Evolutionary conservation across 2,329 filamentous ascomycete genomes (phyloP).

Genomic region (Pestalotiopsis sp.): DNA sequence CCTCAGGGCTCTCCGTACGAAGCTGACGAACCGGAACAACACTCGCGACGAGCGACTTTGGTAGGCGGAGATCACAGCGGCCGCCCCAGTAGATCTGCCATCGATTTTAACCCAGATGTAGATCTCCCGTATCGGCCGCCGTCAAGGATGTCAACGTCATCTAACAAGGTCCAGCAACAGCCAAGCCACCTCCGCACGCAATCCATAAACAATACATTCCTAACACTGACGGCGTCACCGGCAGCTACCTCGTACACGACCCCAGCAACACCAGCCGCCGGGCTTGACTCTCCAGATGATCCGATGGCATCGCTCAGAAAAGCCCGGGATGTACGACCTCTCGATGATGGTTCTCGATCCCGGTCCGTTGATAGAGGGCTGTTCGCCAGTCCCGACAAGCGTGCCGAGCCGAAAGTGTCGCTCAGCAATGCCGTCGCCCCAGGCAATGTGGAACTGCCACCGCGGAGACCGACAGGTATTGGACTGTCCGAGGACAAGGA

Average conservation of each 20-base stretch:
- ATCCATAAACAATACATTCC: conserved; percentile 47
- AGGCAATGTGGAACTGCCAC: conserved; percentile 57
- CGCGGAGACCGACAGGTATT: conserved; percentile 48
- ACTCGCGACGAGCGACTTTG: conserved; percentile 42
- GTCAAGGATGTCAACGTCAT: conserved; percentile 33
- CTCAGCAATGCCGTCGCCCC: conserved; percentile 65
- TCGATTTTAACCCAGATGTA: conserved; percentile 40
- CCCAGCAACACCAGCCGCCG: conserved; percentile 41
- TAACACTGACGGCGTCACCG: conserved; percentile 41
- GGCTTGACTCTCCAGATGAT: conserved; percentile 35
- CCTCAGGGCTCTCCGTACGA: conserved; percentile 54
- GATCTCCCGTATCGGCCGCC: conserved; percentile 32
- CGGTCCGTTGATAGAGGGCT: conserved; percentile 66
- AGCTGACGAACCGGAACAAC: conserved; percentile 30
- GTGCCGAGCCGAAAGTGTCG: conserved; percentile 65
- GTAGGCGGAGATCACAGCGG: conserved; percentile 38
- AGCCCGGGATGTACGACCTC: conserved; percentile 40
- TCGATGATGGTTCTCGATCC: conserved; percentile 55
- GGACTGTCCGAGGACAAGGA: conserved; percentile 43
- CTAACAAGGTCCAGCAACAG: conserved; percentile 31
- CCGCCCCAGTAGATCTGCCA: conserved; percentile 35
- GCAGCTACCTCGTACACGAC: conserved; percentile 33
- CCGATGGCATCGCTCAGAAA: conserved; percentile 48
- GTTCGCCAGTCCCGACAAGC: conserved; percentile 64
- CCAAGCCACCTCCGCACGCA: conserved; percentile 46